phyloP scores from a whole-genome alignment of 2,329 filamentous ascomycete genomes.

The Paecilomyces sp. region DNA sequence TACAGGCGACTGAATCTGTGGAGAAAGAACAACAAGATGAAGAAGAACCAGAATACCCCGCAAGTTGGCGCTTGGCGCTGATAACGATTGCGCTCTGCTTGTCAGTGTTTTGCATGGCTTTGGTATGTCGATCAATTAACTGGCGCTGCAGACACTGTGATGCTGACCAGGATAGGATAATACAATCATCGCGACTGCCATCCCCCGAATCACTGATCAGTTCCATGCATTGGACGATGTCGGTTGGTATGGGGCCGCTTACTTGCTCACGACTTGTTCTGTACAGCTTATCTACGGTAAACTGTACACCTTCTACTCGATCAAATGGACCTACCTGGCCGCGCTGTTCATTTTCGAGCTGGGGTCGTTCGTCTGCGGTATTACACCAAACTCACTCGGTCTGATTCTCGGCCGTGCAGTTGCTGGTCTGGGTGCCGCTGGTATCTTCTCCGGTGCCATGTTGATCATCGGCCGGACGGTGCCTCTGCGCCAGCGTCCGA shows the following conservation, averaged over 20 bases:
- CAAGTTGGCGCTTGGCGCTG: too few relatives aligned
- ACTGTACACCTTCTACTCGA: constrained; percentile 36
- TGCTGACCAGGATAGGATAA: constrained; percentile 21
- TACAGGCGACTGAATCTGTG: too few relatives aligned
- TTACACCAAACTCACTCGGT: constrained; percentile 28
- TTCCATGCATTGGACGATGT: constrained; percentile 42
- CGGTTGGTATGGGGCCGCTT: constrained; percentile 43
- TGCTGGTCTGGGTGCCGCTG: constrained; percentile 32
- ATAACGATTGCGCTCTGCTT: too few relatives aligned
- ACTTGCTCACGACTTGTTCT: constrained; percentile 36
- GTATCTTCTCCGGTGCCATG: constrained; percentile 30
- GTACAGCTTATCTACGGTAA: constrained; percentile 38
- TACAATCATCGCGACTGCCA: constrained; percentile 41
- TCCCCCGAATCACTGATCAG: constrained; percentile 41
- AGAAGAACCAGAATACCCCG: too few relatives aligned
- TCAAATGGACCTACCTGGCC: constrained; percentile 36
- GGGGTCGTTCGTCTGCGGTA: constrained; percentile 32
- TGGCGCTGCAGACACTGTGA: too few relatives aligned
- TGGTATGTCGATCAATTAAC: too few relatives aligned
- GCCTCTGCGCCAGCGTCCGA: constrained; percentile 31
- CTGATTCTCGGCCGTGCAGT: constrained; percentile 37
- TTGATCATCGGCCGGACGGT: constrained; percentile 28
- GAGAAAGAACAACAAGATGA: too few relatives aligned
- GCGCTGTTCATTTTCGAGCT: constrained; percentile 36
- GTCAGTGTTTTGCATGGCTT: too few relatives aligned